phyloP scores from a whole-genome alignment of 192 early-diverging fungal genomes.

The Coemansia sp. region DNA sequence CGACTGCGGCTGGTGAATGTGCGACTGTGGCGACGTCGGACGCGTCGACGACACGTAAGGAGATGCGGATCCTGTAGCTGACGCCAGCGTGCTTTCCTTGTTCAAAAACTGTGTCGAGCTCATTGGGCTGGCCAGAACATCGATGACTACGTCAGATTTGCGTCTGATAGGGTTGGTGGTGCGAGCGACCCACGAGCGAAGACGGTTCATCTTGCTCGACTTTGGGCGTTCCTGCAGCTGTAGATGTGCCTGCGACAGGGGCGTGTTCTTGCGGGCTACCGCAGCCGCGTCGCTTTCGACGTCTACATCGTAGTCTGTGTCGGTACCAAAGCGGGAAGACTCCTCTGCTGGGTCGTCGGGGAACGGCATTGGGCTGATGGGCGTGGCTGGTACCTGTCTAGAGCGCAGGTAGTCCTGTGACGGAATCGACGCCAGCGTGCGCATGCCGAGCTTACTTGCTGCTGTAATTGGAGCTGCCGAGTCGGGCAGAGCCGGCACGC shows the following conservation, averaged over 20 bases:
- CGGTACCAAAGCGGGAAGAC: constrained; percentile 15
- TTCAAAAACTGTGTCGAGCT: background rate
- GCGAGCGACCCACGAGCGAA: constrained; percentile 51
- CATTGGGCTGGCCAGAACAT: constrained; percentile 10
- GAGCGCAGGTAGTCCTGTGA: constrained; percentile 43
- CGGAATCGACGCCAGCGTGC: constrained; percentile 47
- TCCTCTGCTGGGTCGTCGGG: constrained; percentile 35
- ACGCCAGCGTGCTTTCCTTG: constrained; percentile 11
- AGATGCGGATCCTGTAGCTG: constrained; percentile 1
- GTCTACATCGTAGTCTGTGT: constrained; percentile 18
- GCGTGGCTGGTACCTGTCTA: constrained; percentile 8
- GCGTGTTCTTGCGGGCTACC: background rate
- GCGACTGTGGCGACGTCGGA: constrained; percentile 17
- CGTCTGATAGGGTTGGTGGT: constrained; percentile 51
- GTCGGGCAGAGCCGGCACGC: constrained; percentile 32
- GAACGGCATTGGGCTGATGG: constrained; percentile 49
- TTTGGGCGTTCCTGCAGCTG: constrained; percentile 36
- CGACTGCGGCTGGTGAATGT: constrained; percentile 14
- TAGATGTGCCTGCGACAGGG: constrained; percentile 8
- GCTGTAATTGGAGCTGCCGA: constrained; percentile 6
- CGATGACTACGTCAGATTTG: constrained; percentile 41
- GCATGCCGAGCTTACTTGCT: constrained; percentile 16
- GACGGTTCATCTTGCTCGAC: constrained; percentile 47
- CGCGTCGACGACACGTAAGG: constrained; percentile 5
- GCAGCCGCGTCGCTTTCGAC: constrained; percentile 13